Evolutionary conservation across 2,329 filamentous ascomycete species (phyloP).

Genomic region (Microsporum ferrugineum): DNA sequence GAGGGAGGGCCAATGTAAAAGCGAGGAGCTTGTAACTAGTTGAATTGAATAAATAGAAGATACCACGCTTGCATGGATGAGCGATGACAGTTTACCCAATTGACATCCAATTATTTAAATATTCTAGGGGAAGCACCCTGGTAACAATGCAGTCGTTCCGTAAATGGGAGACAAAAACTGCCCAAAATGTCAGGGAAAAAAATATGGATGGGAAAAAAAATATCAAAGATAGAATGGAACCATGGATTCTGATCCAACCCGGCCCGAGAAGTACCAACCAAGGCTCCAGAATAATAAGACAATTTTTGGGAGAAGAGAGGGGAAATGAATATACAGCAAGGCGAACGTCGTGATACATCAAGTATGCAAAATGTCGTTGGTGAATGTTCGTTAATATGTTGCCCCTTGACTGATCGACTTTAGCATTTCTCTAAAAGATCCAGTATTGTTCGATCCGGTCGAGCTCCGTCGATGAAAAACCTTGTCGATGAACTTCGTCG

Average conservation of each 20-base stretch:
- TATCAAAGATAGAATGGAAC: neutral
- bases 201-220: neutral
- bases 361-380: neutral
- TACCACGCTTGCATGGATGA: conserved; percentile 1
- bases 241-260: conserved; percentile 1
- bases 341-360: neutral
- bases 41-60: conserved; percentile 1
- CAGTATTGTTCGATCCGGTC: conserved; percentile 18
- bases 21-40: neutral
- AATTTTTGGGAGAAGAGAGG: neutral
- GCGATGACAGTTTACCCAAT: neutral
- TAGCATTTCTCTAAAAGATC: conserved; percentile 13
- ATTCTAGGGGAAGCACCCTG: neutral
- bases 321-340: neutral
- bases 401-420: neutral
- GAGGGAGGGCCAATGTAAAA: neutral
- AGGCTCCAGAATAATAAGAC: neutral
- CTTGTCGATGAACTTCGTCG: conserved; percentile 52
- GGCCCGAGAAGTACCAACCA: neutral
- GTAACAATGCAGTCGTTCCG: neutral
- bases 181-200: neutral
- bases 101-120: conserved; percentile 1
- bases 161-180: neutral
- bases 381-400: neutral
- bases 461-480: conserved; percentile 47